Conservation (phyloP, 768 basidiomycete species). For the Amanita phalloides region DNA sequence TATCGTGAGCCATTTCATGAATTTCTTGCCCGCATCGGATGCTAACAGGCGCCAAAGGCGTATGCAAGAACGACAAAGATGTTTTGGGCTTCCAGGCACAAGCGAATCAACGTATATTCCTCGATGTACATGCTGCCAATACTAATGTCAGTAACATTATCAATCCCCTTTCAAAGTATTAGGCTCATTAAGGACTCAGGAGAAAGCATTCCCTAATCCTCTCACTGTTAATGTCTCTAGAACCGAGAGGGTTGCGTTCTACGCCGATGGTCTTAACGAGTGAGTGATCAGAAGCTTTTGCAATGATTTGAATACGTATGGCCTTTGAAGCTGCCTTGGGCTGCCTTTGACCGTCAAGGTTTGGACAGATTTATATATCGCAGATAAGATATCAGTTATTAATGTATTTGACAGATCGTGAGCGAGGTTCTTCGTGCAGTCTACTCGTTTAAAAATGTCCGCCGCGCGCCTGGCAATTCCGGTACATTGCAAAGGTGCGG, state of each 20-base stretch:
- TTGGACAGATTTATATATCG: not conserved
- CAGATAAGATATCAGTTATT: not conserved
- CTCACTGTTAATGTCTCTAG: slow-evolving; percentile 32
- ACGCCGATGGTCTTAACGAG: slow-evolving; percentile 37
- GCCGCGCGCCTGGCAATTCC: slow-evolving; percentile 59
- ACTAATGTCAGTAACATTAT: slow-evolving; percentile 35
- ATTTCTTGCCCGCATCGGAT: not conserved
- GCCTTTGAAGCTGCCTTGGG: slow-evolving; percentile 23
- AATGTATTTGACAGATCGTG: slow-evolving; percentile 30
- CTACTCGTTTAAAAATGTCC: slow-evolving; percentile 44
- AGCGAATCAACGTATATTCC: slow-evolving; percentile 46
- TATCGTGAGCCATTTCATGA: slow-evolving; percentile 36
- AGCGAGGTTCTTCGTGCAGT: slow-evolving; percentile 55
- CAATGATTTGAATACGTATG: not conserved
- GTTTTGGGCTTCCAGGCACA: slow-evolving; percentile 31
- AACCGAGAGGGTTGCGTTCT: slow-evolving; percentile 31
- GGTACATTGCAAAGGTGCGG: slow-evolving; percentile 47
- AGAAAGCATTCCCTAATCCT: slow-evolving; percentile 40
- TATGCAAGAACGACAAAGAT: slow-evolving; percentile 33
- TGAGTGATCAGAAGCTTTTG: slow-evolving; percentile 10
- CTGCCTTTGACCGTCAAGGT: slow-evolving; percentile 48
- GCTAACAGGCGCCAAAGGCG: slow-evolving; percentile 19
- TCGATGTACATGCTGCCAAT: slow-evolving; percentile 49
- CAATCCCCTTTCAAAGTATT: not conserved
- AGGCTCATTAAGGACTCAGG: slow-evolving; percentile 21